These are phyloP conservation scores for Hanseniaspora pseudoguilliermondii DNA, from an alignment of 805 yeast species.

Conservation along the genomic window DNA sequence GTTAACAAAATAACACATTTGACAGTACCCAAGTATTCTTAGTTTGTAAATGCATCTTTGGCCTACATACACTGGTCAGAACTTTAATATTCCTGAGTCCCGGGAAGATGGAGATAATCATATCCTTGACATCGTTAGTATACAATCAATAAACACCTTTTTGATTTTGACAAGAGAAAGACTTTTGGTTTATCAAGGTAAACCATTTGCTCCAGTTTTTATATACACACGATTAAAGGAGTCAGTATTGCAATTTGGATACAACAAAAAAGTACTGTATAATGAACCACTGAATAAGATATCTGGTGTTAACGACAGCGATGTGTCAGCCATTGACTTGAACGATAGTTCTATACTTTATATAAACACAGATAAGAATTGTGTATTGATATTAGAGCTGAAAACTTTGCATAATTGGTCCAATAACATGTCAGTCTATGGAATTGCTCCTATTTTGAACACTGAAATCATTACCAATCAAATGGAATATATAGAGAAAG, in stretches of 20 bases:
- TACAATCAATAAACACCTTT: conserved; percentile 22
- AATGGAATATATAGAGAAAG: not conserved
- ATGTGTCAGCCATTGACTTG: not conserved
- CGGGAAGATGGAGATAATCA: conserved; percentile 12
- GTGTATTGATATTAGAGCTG: conserved; percentile 24
- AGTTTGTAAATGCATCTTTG: conserved; percentile 18
- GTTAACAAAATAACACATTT: not conserved
- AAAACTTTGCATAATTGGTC: conserved; percentile 18
- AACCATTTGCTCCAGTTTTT: conserved; percentile 26
- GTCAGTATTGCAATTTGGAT: conserved; percentile 25
- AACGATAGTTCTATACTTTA: conserved; percentile 16
- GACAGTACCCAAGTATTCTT: not conserved
- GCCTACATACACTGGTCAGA: conserved; percentile 25
- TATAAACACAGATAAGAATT: conserved; percentile 23
- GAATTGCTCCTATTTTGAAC: conserved; percentile 19
- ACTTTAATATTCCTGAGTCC: conserved; percentile 16
- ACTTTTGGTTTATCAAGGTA: conserved; percentile 24
- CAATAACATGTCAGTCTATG: conserved; percentile 23
- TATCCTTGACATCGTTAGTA: conserved; percentile 19
- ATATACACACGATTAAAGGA: conserved; percentile 22
- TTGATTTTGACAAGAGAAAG: conserved; percentile 23
- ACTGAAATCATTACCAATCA: not conserved
- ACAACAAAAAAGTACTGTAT: conserved; percentile 17
- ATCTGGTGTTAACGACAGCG: conserved; percentile 17
- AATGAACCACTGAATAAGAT: conserved; percentile 16